These are phyloP conservation scores for Pythium brachiatum DNA, from an alignment of 352 stramenopile species.

Conservation along the genomic window DNA sequence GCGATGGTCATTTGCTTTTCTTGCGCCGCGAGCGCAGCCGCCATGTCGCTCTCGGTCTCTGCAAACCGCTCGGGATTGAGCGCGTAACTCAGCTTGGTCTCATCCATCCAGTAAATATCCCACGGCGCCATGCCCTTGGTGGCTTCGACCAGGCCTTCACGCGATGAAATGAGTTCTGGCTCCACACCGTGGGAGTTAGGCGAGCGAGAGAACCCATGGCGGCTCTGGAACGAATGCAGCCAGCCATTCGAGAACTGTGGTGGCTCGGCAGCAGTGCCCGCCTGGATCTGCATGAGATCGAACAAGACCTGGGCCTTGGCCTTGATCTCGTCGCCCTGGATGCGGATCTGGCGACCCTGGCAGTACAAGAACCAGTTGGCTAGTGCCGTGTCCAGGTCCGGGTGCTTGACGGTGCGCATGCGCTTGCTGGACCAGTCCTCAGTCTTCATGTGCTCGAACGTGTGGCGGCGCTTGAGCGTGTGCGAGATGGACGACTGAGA, in stretches of 20 bases:
- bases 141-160: slow-evolving; percentile 42
- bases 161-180: slow-evolving; percentile 42
- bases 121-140: slow-evolving; percentile 43
- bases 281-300: slow-evolving; percentile 49
- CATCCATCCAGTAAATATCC: slow-evolving; percentile 77
- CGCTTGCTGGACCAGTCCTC: slow-evolving; percentile 78
- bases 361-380: slow-evolving; percentile 81
- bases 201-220: slow-evolving; percentile 60
- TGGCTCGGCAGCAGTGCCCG: slow-evolving; percentile 20
- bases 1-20: slow-evolving; percentile 51
- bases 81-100: slow-evolving; percentile 58
- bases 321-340: slow-evolving; percentile 75
- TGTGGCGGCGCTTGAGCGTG: slow-evolving; percentile 70
- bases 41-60: neutral
- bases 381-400: slow-evolving; percentile 72
- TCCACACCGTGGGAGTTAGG: slow-evolving; percentile 27
- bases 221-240: slow-evolving; percentile 80
- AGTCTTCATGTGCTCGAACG: slow-evolving; percentile 72
- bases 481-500: slow-evolving; percentile 82
- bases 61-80: slow-evolving; percentile 6
- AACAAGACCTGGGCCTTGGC: slow-evolving; percentile 69
- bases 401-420: slow-evolving; percentile 72
- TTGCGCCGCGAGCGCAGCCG: neutral
- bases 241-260: slow-evolving; percentile 87
- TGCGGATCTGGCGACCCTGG: slow-evolving; percentile 48